Evolutionary conservation across 2,329 filamentous ascomycete genomes (phyloP).

Genomic region (Waltergamsia citrina): DNA sequence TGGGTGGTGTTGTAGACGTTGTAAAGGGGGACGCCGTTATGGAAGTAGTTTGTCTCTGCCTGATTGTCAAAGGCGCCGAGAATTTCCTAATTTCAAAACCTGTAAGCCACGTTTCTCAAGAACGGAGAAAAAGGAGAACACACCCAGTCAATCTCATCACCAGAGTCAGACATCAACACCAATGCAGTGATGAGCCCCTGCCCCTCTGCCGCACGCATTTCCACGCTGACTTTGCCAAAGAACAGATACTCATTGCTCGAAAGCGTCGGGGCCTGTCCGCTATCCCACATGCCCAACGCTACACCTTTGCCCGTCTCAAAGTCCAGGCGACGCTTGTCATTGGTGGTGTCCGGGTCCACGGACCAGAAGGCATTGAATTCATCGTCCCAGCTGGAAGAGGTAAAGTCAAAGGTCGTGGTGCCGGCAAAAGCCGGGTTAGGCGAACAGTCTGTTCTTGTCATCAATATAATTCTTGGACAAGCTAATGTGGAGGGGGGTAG

Average conservation of each 20-base stretch:
- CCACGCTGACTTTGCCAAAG: conserved; percentile 67
- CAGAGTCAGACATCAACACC: conserved; percentile 66
- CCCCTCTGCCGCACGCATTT: conserved; percentile 61
- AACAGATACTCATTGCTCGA: conserved; percentile 70
- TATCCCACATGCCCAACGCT: conserved; percentile 44
- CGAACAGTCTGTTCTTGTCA: conserved; percentile 45
- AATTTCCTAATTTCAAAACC: conserved; percentile 11
- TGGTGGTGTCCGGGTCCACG: conserved; percentile 20
- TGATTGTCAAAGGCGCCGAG: conserved; percentile 29
- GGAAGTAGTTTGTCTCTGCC: conserved; percentile 76
- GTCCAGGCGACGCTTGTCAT: conserved; percentile 14
- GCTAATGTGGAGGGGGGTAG: too few relatives aligned
- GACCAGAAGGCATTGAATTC: conserved; percentile 16
- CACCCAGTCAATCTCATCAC: conserved; percentile 59
- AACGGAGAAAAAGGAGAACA: background rate
- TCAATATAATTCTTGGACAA: too few relatives aligned
- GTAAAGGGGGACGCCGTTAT: conserved; percentile 51
- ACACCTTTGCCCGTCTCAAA: conserved; percentile 17
- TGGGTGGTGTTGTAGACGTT: conserved; percentile 40
- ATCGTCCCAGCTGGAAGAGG: conserved; percentile 39
- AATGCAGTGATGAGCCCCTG: conserved; percentile 69
- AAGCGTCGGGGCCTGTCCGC: conserved; percentile 51
- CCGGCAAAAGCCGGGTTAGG: conserved; percentile 58
- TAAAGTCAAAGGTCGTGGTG: conserved; percentile 50
- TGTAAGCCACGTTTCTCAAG: background rate